A percentile compares a stretch with the other conserved stretches of the same genome.
These are phyloP conservation scores for Plasmodium berghei DNA, from an alignment of 169 alveolate genomes.

Conservation along the genomic window DNA sequence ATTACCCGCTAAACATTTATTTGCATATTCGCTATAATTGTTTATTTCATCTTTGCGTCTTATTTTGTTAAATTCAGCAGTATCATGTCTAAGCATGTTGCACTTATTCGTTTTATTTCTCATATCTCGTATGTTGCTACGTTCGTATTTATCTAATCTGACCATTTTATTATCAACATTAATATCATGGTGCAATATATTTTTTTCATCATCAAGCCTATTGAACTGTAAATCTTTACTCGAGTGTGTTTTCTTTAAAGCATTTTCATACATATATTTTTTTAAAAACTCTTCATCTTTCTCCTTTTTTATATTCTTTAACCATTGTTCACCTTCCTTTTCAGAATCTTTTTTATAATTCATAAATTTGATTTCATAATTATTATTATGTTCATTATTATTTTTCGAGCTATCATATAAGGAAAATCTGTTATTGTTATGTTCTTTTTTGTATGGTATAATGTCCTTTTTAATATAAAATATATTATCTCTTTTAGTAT, in stretches of 20 bases:
- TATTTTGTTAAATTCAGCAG: background rate
- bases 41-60: slow-evolving; percentile 15
- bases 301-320: slow-evolving; percentile 8
- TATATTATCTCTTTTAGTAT: slow-evolving; percentile 33
- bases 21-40: slow-evolving; percentile 6
- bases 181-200: slow-evolving; percentile 5
- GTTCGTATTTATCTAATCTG: slow-evolving; percentile 5
- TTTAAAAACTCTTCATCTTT: slow-evolving; percentile 20
- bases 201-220: background rate
- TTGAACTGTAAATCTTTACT: background rate
- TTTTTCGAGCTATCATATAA: background rate
- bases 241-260: slow-evolving; percentile 7
- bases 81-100: slow-evolving; percentile 7
- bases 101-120: slow-evolving; percentile 10
- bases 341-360: background rate
- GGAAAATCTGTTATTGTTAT: slow-evolving; percentile 3
- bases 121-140: slow-evolving; percentile 1
- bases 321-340: background rate
- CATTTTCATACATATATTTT: slow-evolving; percentile 15
- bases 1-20: background rate
- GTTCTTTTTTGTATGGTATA: slow-evolving; percentile 1
- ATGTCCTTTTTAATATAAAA: slow-evolving; percentile 27
- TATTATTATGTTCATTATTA: slow-evolving; percentile 14
- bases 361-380: slow-evolving; percentile 21
- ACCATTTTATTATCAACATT: slow-evolving; percentile 9